Evolutionary conservation across 1,284 basidiomycete species (phyloP).

Genomic region (Fomitopsis schrenkii): DNA sequence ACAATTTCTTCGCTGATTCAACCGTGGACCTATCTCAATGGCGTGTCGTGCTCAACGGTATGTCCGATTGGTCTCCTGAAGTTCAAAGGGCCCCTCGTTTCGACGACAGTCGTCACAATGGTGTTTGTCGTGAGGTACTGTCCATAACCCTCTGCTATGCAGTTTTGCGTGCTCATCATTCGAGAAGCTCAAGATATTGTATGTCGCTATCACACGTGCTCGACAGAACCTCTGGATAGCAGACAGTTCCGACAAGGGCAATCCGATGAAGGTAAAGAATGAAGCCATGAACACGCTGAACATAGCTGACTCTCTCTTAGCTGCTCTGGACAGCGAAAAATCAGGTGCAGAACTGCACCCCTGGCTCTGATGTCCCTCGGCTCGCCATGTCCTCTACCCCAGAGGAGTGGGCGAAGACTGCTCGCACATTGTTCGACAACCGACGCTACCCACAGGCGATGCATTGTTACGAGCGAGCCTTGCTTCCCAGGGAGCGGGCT

Average conservation of each 20-base stretch:
- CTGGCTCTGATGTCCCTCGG: constrained; percentile 40
- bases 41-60: constrained; percentile 52
- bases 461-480: constrained; percentile 58
- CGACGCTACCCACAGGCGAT: constrained; percentile 56
- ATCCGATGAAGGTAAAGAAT: constrained; percentile 51
- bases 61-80: constrained; percentile 21
- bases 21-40: constrained; percentile 45
- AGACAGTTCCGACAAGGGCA: constrained; percentile 52
- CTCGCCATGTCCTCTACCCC: constrained; percentile 44
- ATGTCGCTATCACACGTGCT: constrained; percentile 69
- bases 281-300: not conserved
- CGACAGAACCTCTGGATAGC: constrained; percentile 66
- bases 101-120: constrained; percentile 48
- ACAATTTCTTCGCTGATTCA: constrained; percentile 70
- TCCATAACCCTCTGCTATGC: not conserved
- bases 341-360: constrained; percentile 40
- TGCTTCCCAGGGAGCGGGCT: constrained; percentile 35
- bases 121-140: constrained; percentile 55
- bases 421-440: constrained; percentile 48
- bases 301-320: constrained; percentile 27
- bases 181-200: constrained; percentile 58
- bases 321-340: constrained; percentile 41
- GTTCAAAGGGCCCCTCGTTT: constrained; percentile 41
- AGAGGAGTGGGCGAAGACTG: constrained; percentile 54
- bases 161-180: not conserved